Evolutionary conservation across 768 basidiomycete genomes (phyloP).

Genomic region (Candolleomyces aberdarensis): DNA sequence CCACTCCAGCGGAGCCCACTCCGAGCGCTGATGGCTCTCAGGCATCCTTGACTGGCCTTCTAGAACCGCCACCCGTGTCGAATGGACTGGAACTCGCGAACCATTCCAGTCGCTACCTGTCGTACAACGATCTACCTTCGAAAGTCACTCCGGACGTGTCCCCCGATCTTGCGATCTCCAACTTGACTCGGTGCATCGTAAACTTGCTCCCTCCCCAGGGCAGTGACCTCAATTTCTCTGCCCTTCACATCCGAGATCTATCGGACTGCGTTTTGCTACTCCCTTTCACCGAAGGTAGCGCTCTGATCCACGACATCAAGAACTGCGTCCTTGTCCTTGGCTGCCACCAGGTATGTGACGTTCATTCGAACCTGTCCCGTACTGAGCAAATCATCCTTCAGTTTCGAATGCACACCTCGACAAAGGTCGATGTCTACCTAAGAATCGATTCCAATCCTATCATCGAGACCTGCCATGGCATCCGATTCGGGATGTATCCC

Average conservation of each 20-base stretch:
- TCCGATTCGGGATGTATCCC: constrained; percentile 70
- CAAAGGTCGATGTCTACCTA: constrained; percentile 60
- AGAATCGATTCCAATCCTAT: constrained; percentile 68
- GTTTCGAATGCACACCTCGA: constrained; percentile 88
- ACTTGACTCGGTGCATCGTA: constrained; percentile 67
- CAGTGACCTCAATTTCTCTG: constrained; percentile 17
- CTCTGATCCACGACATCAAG: constrained; percentile 62
- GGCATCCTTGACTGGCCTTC: background rate
- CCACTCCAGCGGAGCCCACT: constrained; percentile 1
- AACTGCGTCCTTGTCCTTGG: constrained; percentile 65
- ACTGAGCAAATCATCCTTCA: constrained; percentile 23
- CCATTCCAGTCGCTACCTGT: constrained; percentile 45
- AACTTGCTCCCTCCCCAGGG: constrained; percentile 46
- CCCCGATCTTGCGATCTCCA: constrained; percentile 61
- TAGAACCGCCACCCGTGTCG: constrained; percentile 12
- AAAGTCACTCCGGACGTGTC: constrained; percentile 26
- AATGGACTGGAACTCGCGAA: constrained; percentile 41
- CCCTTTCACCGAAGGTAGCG: constrained; percentile 65
- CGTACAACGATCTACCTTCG: constrained; percentile 31
- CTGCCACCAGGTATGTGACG: constrained; percentile 70
- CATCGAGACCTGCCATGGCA: constrained; percentile 67
- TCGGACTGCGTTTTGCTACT: constrained; percentile 61
- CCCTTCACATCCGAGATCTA: constrained; percentile 64
- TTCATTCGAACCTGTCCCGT: background rate
- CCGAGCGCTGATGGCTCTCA: background rate